Evolutionary conservation across 345 rosid genomes (phyloP), one percentile per base, ranked within the genome.

Genomic region (Toxicodendron radicans): DNA sequence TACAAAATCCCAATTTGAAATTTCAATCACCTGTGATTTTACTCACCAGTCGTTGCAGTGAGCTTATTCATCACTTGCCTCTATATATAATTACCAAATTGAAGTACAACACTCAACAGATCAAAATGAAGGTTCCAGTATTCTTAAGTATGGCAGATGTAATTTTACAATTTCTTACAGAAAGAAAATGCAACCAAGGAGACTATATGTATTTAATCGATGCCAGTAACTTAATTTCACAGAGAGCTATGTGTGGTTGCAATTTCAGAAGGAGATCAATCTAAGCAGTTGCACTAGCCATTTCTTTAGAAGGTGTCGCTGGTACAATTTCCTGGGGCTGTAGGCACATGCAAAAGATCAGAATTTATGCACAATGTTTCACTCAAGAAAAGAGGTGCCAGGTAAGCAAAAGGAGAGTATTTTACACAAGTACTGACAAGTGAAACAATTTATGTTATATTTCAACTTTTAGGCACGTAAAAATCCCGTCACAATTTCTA

Each of bases 321-420:
- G 67, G 72, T 49, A 79, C 83, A 58, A 84, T 75, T 67, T 83
- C 53, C 58, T 80, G 88, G 35, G 92, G 87, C 92, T 88, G 90
- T 74, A 79, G 58, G 2, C 59, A 53, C 7, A 58, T 10, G 57
- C 61, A 43, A 64, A 20, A 41, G n/a, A 58, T 45, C 3, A 38
- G 61, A 58, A 35, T 60, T 23, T 64, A 18, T 45, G 65, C 27
- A 2, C 5, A 58, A 30, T 33, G 23, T 53, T 43, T 65, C 20
- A 5, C 13, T 3, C 12, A 46, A 43, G 61, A 56, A 5, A 43
- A 27, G 16, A 18, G 41, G 64, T 1, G 3, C 10, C 38, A 11
- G n/a, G n/a, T 5, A 13, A 32, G 16, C 7, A 60, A 60, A 11
- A 27, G 16, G 35, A 35, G 41, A 35, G 43, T 38, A 38, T 38